Base-by-base conservation (phyloP, 1,284 basidiomycete genomes). In the Cutaneotrichosporon mucoides region DNA sequence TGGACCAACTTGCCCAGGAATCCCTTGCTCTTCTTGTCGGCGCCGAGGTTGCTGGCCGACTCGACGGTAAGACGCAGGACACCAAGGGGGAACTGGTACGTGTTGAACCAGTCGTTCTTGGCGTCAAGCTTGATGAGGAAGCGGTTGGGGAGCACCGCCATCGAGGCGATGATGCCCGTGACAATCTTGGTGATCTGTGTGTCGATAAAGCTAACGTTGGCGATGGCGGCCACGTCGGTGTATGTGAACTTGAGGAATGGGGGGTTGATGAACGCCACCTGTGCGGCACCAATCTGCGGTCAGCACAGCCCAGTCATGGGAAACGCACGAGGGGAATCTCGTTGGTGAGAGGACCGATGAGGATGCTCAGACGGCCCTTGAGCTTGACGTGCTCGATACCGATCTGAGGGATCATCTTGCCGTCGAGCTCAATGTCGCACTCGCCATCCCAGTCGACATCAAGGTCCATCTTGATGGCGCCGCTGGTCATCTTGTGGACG, bases 101-200 rank as follows among this genome's bases (percentile, higher is more conserved):
- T 61, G 41, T 44, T 54, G 59, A 61, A 61, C 52, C 55, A 57
- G 52, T 61, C 59, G 46, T 41, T 41, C 16, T 42, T 12, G n/a
- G 55, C 36, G 42, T 61, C 59, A 6, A 61, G 59, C 59, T 57
- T 61, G 52, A 61, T 47, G 11, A 61, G 51, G 59, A 61, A 61
- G 51, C 59, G 59, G 59, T 61, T 61, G 37, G 59, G 59, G 6
- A 61, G 59, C n/a, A 61, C 59, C 13, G 47, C 52, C 59, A 61
- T 61, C 11, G 40, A 43, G n/a, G 41, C 51, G 34, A 61, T 49
- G 55, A 61, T 51, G 46, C 55, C 15, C 55, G 16, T 13, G 7
- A 61, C 34, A 35, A 61, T 37, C 15, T 45, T 56, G 42, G n/a
- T 43, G 47, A 61, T 56, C 47, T 44, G 24, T 24, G 40, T 12